Percentiles rank a stretch among this genome's conserved stretches.
Conservation (phyloP, 495 filamentous ascomycete genomes). For the Talaromyces liani region DNA sequence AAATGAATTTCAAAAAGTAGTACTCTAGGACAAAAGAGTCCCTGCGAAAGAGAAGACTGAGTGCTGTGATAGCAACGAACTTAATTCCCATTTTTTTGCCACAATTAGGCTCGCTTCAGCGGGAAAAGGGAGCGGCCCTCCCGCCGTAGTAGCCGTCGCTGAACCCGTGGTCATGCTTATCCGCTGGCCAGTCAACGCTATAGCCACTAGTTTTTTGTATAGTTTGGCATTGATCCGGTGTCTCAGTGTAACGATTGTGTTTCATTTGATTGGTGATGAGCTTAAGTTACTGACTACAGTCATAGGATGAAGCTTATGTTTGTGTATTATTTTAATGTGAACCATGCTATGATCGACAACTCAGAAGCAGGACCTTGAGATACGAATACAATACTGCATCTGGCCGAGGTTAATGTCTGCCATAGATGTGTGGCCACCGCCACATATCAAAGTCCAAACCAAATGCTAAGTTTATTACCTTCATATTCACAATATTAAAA, state of each 20-base stretch:
- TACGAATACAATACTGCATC: not conserved
- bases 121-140: conserved; percentile 1
- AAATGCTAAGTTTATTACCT: not conserved
- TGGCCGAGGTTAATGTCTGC: too few species aligned
- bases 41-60: not conserved
- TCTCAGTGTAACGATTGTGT: not conserved
- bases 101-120: conserved; percentile 4
- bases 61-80: not conserved
- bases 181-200: not conserved
- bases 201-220: not conserved
- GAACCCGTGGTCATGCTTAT: conserved; percentile 1
- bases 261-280: not conserved
- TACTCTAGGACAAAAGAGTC: conserved; percentile 3
- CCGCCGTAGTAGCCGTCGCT: not conserved
- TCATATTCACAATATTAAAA: not conserved
- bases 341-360: not conserved
- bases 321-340: not conserved
- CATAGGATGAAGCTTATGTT: not conserved
- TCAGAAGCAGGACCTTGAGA: too few species aligned
- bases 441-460: not conserved
- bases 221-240: not conserved
- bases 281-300: not conserved
- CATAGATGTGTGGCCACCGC: not conserved
- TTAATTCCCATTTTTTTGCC: not conserved
- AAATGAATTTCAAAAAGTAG: not conserved